These are phyloP conservation scores for Babesia bigemina DNA, from an alignment of 169 alveolate genomes.

Conservation along the genomic window DNA sequence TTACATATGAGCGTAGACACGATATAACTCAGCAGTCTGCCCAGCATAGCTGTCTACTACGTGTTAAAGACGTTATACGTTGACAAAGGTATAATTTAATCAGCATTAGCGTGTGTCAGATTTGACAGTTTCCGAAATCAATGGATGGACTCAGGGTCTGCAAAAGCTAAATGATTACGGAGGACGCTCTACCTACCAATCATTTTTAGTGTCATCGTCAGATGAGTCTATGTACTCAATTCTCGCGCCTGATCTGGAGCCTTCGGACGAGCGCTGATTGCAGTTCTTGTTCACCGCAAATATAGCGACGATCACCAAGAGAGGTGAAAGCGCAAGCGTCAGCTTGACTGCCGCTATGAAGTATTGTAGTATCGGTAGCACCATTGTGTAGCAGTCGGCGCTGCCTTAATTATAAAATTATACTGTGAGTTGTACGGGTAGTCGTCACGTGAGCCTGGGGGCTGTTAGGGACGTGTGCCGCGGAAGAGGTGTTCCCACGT, in stretches of 20 bases:
- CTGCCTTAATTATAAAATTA: not conserved
- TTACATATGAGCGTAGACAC: too few species aligned
- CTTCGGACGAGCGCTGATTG: slow-evolving; percentile 42
- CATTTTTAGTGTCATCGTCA: slow-evolving; percentile 38
- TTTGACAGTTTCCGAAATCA: too few species aligned
- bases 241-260: slow-evolving; percentile 12
- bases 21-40: too few species aligned
- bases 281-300: slow-evolving; percentile 61
- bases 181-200: slow-evolving; percentile 10
- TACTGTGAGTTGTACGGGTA: not conserved
- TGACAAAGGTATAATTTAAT: too few species aligned
- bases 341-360: slow-evolving; percentile 41
- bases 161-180: too few species aligned
- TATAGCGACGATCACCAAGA: slow-evolving; percentile 51
- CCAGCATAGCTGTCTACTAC: too few species aligned
- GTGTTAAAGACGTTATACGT: too few species aligned
- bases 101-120: too few species aligned
- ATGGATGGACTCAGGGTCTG: too few species aligned
- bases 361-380: slow-evolving; percentile 6
- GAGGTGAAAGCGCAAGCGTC: slow-evolving; percentile 57
- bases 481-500: slow-evolving; percentile 53
- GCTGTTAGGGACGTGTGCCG: slow-evolving; percentile 14
- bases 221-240: slow-evolving; percentile 24
- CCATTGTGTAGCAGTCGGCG: slow-evolving; percentile 3
- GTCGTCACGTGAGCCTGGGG: not conserved